Base-by-base conservation (phyloP, 495 filamentous ascomycete species). In the Aspergillus mulundensis region DNA sequence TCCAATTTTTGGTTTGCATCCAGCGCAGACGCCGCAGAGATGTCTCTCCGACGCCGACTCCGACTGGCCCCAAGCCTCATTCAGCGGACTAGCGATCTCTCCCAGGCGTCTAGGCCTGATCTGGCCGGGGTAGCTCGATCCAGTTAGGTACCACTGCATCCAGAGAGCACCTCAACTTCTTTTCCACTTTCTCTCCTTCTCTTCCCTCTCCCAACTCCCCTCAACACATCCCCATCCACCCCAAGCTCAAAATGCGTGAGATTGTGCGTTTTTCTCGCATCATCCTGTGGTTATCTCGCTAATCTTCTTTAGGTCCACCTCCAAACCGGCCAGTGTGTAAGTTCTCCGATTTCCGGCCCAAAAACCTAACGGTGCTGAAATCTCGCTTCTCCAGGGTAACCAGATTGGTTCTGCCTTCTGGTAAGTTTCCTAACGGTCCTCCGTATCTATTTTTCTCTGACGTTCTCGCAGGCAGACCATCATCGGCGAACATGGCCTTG, bases 321-420 rank as follows among this genome's bases (percentile, higher is more conserved):
- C 66, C 95, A 98, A 78, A 97, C 94, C 79, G 94, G 94, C 78
- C 94, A 98, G 86, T 95, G 90, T 79, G 90, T 91, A 84, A 78
- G 89, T 80, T 52, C 54, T 41, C 53, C 30, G n/a, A 40, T 56
- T 47, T 58, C 47, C 54, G 38, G 5, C 38, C 38, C 12, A 14
- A 36, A 40, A 40, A 4, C 38, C 32, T 14, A 4, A 36, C 12
- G 11, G 12, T 40, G 12, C 38, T 40, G 38, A 40, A 40, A 5
- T 59, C 47, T 49, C 49, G 43, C 54, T 52, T 60, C 52, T 54
- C 39, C 69, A 96, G 88, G 94, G 94, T 85, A 97, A 98, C 89
- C 94, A 98, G 89, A 95, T 97, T 67, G 94, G 94, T 90, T 94
- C 94, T 80, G 95, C 94, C 75, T 98, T 98, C 86, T 98, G 94